Conservation (phyloP, 1,284 basidiomycete species). For the Fomitopsis pinicola region DNA sequence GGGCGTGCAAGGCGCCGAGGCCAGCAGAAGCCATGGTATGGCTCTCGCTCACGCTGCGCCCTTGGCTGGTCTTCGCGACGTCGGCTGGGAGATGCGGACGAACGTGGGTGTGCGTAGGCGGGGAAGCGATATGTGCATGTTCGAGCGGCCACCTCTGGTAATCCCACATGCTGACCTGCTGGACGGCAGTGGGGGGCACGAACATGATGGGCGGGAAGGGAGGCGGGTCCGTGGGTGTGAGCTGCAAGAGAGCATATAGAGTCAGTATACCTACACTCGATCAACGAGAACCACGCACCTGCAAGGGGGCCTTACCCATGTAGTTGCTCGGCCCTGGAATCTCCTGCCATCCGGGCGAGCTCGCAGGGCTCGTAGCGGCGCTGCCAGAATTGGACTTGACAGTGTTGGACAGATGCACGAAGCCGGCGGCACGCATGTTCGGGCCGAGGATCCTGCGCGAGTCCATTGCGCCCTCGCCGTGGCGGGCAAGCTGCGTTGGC, state of each 20-base stretch:
- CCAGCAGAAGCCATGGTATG: background rate
- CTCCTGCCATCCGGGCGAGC: conserved; percentile 5
- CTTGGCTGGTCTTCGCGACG: background rate
- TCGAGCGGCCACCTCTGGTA: conserved; percentile 17
- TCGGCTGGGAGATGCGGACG: background rate
- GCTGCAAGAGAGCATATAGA: background rate
- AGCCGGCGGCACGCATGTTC: conserved; percentile 29
- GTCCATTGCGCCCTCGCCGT: conserved; percentile 26
- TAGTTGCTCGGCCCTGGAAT: background rate
- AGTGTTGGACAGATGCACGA: conserved; percentile 23
- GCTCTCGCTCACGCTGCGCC: background rate
- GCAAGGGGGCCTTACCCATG: background rate
- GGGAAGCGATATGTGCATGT: background rate
- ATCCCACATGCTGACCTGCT: conserved; percentile 21
- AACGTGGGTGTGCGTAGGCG: background rate
- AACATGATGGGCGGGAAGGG: conserved; percentile 28
- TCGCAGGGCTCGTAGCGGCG: background rate
- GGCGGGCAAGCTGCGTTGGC: conserved; percentile 21
- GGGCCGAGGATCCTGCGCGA: conserved; percentile 26
- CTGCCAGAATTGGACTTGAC: background rate
- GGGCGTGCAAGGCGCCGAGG: background rate
- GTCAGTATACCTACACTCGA: conserved; percentile 4
- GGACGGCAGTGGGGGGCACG: conserved; percentile 14
- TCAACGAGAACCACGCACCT: background rate
- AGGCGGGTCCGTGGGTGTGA: conserved; percentile 25